Conservation (phyloP, 257 asterid species). For the Scutellaria minor region DNA sequence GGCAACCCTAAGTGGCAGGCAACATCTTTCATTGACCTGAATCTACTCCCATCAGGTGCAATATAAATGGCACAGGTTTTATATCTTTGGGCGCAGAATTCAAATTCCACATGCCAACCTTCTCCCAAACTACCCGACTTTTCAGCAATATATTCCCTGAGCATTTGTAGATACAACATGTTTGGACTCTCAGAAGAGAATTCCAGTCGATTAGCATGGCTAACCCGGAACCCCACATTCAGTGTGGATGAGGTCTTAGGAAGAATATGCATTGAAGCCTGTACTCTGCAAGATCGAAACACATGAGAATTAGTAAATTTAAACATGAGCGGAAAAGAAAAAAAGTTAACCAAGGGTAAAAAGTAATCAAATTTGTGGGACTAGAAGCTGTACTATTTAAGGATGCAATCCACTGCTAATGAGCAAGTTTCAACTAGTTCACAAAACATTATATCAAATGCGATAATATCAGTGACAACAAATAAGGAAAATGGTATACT, state of each 20-base stretch:
- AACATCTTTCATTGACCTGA: slow-evolving; percentile 75
- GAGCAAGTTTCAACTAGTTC: not conserved
- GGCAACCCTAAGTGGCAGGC: slow-evolving; percentile 73
- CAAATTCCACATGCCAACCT: slow-evolving; percentile 88
- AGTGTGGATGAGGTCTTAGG: slow-evolving; percentile 38
- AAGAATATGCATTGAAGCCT: slow-evolving; percentile 40
- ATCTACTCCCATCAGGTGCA: slow-evolving; percentile 76
- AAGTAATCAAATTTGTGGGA: slow-evolving; percentile 10
- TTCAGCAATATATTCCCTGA: slow-evolving; percentile 69
- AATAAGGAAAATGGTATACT: slow-evolving; percentile 8
- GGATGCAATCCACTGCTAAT: no score
- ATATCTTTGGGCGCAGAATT: slow-evolving; percentile 49
- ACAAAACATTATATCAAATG: slow-evolving; percentile 12
- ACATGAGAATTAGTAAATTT: slow-evolving; percentile 15
- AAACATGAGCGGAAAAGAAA: not conserved
- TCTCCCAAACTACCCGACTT: slow-evolving; percentile 68
- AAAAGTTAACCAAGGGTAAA: slow-evolving; percentile 10
- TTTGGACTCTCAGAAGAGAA: slow-evolving; percentile 45
- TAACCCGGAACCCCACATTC: slow-evolving; percentile 40
- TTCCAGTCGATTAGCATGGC: slow-evolving; percentile 44
- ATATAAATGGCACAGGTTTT: slow-evolving; percentile 67
- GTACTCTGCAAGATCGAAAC: slow-evolving; percentile 54
- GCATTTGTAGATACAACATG: slow-evolving; percentile 63
- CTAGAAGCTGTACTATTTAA: no score
- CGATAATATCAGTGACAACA: not conserved